phyloP scores from a whole-genome alignment of 2,329 filamentous ascomycete species.

The Colletotrichum sp. region DNA sequence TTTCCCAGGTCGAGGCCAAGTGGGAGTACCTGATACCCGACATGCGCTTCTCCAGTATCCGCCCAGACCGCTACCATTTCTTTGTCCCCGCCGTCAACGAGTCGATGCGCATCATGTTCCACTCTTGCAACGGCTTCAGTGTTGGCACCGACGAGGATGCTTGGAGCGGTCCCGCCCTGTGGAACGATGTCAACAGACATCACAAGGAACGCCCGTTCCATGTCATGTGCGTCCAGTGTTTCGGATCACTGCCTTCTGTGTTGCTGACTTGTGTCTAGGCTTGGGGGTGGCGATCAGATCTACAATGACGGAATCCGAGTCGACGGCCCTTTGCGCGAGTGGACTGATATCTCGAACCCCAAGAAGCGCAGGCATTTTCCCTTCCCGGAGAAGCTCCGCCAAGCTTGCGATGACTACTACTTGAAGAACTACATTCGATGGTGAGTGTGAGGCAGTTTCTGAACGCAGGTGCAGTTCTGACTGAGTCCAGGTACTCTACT shows the following conservation, averaged over 20 bases:
- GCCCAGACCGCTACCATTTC: constrained; percentile 71
- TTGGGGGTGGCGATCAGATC: constrained; percentile 94
- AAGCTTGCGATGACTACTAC: constrained; percentile 89
- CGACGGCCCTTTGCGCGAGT: constrained; percentile 78
- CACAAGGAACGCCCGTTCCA: constrained; percentile 87
- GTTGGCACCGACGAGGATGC: constrained; percentile 83
- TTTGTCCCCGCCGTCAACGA: constrained; percentile 83
- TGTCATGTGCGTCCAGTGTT: constrained; percentile 68
- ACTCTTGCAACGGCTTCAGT: constrained; percentile 97
- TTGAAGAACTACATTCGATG: constrained; percentile 85
- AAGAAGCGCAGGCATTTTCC: constrained; percentile 79
- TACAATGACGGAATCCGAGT: constrained; percentile 95
- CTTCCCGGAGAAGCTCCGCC: constrained; percentile 80
- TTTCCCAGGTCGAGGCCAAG: constrained; percentile 71
- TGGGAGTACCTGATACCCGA: constrained; percentile 81
- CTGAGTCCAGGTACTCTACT: constrained; percentile 69
- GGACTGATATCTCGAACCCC: constrained; percentile 85
- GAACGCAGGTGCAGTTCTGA: constrained; percentile 45
- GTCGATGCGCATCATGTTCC: constrained; percentile 98
- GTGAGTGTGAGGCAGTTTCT: constrained; percentile 44
- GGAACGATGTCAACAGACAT: constrained; percentile 88
- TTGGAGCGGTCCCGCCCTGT: constrained; percentile 90
- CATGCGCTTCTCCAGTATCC: constrained; percentile 65
- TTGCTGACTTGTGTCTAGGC: constrained; percentile 52
- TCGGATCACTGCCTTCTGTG: background rate